Evolutionary conservation across 495 filamentous ascomycete genomes (phyloP), one percentile per base, ranked within the genome.

Genomic region (Hypoxylon crocopeplum): DNA sequence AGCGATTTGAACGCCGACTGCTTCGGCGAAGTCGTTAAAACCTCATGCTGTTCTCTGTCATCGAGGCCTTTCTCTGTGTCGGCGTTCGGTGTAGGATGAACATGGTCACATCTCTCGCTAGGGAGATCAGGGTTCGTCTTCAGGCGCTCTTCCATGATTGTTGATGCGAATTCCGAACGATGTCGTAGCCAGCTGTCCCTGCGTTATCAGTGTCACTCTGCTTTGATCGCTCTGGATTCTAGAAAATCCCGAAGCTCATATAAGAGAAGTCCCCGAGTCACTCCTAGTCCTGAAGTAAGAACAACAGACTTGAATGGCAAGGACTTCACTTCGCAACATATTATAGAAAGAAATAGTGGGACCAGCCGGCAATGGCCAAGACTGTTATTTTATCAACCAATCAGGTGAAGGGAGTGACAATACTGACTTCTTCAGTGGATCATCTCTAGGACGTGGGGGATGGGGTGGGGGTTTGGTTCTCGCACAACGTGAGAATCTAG

Each of bases 1-100:
- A 94, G 79, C 37, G 80, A 47, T 33, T 77, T 80, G 72, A 82
- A 79, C 8, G 66, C 69, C 1, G 79, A 80, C 12, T 59, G 46
- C 15, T 57, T 57, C 37, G 30, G 46, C 29, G 54, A 49, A 20
- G 45, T 12, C 11, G 36, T 11, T 15, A 36, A 13, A 8, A 11
- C 12, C n/a, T 41, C 45, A 12, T 27, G 27, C 13, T 44, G 45
- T 5, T 42, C 44, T 7, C 49, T 30, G 11, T 10, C 37, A 44
- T 21, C 54, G 8, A n/a, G 3, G 2, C 12, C 46, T 30, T 50
- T 58, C 30, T 58, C 54, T 2, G 16, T 8, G 45, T 50, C 54
- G 29, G 19, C 15, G 19, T 44, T 50, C 15, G 54, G 27, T 16
- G 37, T 24, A 13, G 44, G 44, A 19, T 27, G 25, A 20, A 57